A percentile compares a stretch with the other conserved stretches of the same genome.
Conservation (phyloP, 441 rosid species). For the Erodium texanum region DNA sequence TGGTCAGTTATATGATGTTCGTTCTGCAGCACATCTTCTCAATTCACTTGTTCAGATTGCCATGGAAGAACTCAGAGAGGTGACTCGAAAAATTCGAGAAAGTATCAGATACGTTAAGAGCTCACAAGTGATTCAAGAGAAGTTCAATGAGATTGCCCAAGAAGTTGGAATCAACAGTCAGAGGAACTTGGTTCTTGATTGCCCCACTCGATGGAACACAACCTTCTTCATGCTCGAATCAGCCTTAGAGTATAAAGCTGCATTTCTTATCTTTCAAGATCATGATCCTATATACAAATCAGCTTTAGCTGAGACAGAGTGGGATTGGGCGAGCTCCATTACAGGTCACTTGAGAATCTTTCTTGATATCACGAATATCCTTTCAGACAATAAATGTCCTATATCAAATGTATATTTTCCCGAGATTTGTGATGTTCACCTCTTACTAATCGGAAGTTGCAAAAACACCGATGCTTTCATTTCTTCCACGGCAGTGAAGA, state of each 20-base stretch:
- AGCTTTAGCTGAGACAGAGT: slow-evolving; percentile 58
- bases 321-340: slow-evolving; percentile 64
- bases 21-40: slow-evolving; percentile 62
- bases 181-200: slow-evolving; percentile 57
- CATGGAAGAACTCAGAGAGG: slow-evolving; percentile 48
- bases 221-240: slow-evolving; percentile 74
- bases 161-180: slow-evolving; percentile 50
- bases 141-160: slow-evolving; percentile 68
- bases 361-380: slow-evolving; percentile 48
- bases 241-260: slow-evolving; percentile 50
- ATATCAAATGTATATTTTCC: slow-evolving; percentile 79
- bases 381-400: slow-evolving; percentile 50
- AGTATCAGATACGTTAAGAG: slow-evolving; percentile 69
- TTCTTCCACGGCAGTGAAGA: slow-evolving; percentile 52
- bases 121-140: slow-evolving; percentile 50
- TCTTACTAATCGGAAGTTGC: slow-evolving; percentile 85
- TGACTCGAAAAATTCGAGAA: slow-evolving; percentile 63
- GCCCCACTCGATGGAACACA: slow-evolving; percentile 54
- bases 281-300: slow-evolving; percentile 45
- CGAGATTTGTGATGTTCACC: slow-evolving; percentile 75
- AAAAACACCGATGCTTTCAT: slow-evolving; percentile 61
- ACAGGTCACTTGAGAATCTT: slow-evolving; percentile 52
- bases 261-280: slow-evolving; percentile 53
- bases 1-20: slow-evolving; percentile 64
- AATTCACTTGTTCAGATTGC: slow-evolving; percentile 58